Evolutionary conservation across 768 basidiomycete species (phyloP).

Genomic region (Pulveroboletus sp.): DNA sequence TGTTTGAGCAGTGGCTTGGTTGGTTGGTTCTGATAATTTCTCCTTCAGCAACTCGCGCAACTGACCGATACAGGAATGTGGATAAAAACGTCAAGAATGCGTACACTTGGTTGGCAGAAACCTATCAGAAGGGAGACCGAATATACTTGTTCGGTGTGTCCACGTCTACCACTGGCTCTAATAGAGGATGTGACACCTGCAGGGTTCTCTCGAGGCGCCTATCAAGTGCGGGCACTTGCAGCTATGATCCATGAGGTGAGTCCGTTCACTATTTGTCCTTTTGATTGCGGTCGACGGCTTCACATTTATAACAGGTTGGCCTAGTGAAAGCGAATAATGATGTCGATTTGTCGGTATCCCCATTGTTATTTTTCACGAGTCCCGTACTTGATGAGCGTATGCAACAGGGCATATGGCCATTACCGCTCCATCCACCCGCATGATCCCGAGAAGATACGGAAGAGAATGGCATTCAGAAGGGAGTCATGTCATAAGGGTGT

Average conservation of each 20-base stretch:
- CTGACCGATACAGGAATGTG: background rate
- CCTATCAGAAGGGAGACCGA: background rate
- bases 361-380: background rate
- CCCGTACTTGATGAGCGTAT: background rate
- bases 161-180: background rate
- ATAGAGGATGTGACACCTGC: background rate
- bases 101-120: background rate
- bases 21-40: background rate
- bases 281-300: background rate
- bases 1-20: background rate
- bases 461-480: background rate
- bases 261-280: background rate
- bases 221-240: background rate
- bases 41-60: background rate
- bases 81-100: background rate
- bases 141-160: background rate
- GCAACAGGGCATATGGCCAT: background rate
- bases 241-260: background rate
- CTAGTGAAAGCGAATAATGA: background rate
- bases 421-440: background rate
- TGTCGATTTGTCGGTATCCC: background rate
- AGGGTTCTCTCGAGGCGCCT: background rate
- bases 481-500: background rate
- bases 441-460: background rate
- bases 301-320: background rate